A percentile compares a stretch with the other conserved stretches of the same genome.
phyloP scores from a whole-genome alignment of 768 basidiomycete genomes.

The Psilocybe sp. region DNA sequence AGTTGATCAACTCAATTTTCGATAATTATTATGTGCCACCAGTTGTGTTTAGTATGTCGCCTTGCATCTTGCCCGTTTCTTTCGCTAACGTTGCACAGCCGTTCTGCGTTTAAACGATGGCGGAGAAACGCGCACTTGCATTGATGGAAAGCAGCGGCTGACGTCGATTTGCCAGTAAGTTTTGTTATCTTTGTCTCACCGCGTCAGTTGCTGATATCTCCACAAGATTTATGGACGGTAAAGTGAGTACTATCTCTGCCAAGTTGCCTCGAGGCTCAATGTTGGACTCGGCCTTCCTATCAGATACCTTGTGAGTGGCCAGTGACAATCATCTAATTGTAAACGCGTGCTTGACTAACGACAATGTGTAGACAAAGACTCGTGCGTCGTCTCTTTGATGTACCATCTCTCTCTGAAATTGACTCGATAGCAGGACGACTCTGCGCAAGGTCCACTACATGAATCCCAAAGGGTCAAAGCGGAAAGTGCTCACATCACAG shows the following conservation, averaged over 20 bases:
- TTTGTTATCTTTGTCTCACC: neutral
- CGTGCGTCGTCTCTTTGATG: constrained; percentile 12
- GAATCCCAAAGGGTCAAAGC: constrained; percentile 15
- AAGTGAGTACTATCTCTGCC: neutral
- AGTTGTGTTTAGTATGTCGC: constrained; percentile 55
- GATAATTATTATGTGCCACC: constrained; percentile 67
- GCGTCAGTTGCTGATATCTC: neutral
- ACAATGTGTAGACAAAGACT: constrained; percentile 21
- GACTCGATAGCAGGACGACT: constrained; percentile 9
- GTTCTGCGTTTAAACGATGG: constrained; percentile 37
- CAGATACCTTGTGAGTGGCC: constrained; percentile 41
- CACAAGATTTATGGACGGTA: constrained; percentile 5
- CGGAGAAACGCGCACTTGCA: constrained; percentile 47
- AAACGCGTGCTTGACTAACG: neutral
- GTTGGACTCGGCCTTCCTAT: neutral
- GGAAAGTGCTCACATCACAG: constrained; percentile 13
- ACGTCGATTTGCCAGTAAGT: constrained; percentile 60
- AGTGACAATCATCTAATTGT: too few species aligned
- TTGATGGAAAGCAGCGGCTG: constrained; percentile 73
- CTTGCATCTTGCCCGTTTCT: neutral
- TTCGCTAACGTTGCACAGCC: constrained; percentile 25
- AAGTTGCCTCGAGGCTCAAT: neutral
- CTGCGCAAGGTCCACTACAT: constrained; percentile 23
- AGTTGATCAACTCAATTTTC: constrained; percentile 62
- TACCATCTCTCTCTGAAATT: neutral